Base-by-base conservation (phyloP, 1,284 basidiomycete species). In the Leccinum pachyderme region DNA sequence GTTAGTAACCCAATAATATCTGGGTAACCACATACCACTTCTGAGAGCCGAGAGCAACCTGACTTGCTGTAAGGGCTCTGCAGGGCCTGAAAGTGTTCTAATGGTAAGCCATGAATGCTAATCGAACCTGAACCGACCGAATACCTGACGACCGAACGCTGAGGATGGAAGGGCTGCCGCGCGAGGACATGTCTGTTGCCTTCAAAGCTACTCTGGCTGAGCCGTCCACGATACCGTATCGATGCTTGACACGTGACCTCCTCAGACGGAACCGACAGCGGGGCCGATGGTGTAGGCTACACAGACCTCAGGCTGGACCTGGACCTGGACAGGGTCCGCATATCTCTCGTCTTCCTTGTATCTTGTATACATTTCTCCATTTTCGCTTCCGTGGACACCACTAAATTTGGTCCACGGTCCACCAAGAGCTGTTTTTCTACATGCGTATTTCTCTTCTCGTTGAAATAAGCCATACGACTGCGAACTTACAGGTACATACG, bases 1-100 rank as follows among this genome's bases (percentile, higher is more conserved):
- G 54, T 58, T 37, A 52, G 55, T 25, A 7, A 52, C 18, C 53
- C 15, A 22, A 13, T 31, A 15, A 29, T 33, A 28, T 7, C 41
- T 51, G 47, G 22, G 44, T 50, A 5, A 47, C 50, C 22, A 64
- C 72, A 54, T 59, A 81, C 81, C 81, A 54, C 73, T 84, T 22
- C 91, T 81, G 18, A 96, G 79, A 4, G 93, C 93, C 5, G 89
- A 82, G 8, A 95, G 77, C 6, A 95, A 77, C 58, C 80, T 80
- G 58, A 90, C 84, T 71, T 87, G 86, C 63, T 82, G 83, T 41
- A 89, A 66, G 12, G 90, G 84, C 59, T 89, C 87, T 18, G 45
- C 62, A 8, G 53, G 45, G 44, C 59, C 65, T 67, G 47, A 51
- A 54, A 54, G 18, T 29, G 35, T 37, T 32, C 15, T 4, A 27